Percentiles rank a stretch among this genome's conserved stretches.
Evolutionary conservation across 108 stramenopile species (phyloP).

Genomic region (Chaetoceros tenuissimus): DNA sequence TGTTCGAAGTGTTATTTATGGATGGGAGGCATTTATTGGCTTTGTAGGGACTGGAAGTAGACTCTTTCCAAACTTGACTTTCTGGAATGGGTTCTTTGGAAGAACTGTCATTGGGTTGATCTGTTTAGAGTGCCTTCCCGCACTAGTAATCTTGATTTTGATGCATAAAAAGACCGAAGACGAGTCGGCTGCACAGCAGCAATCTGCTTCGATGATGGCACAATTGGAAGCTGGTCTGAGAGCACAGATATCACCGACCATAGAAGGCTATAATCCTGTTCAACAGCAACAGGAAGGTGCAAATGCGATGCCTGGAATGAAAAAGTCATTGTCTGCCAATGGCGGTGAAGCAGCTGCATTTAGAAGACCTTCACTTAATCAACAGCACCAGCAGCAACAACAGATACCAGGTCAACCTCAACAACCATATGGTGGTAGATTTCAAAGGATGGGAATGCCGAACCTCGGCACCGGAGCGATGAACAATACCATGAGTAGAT

Average conservation of each 20-base stretch:
- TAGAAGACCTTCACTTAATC: too few species aligned
- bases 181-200: not conserved
- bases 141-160: not conserved
- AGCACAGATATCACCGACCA: not conserved
- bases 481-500: not conserved
- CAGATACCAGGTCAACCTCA: too few species aligned
- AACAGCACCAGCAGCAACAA: too few species aligned
- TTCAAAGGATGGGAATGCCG: not conserved
- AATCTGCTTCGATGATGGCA: not conserved
- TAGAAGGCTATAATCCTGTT: not conserved
- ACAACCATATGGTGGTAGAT: not conserved
- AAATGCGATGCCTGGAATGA: not conserved
- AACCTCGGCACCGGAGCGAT: not conserved
- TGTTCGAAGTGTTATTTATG: not conserved
- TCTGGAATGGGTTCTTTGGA: not conserved
- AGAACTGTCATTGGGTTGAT: not conserved
- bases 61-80: not conserved
- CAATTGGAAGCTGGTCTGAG: not conserved
- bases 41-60: not conserved
- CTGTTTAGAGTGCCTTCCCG: not conserved
- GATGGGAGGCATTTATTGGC: not conserved
- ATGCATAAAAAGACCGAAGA: not conserved
- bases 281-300: not conserved
- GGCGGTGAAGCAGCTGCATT: not conserved
- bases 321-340: not conserved